Conservation (phyloP, 208 protist genomes). For the Trypanosoma rangeli region DNA sequence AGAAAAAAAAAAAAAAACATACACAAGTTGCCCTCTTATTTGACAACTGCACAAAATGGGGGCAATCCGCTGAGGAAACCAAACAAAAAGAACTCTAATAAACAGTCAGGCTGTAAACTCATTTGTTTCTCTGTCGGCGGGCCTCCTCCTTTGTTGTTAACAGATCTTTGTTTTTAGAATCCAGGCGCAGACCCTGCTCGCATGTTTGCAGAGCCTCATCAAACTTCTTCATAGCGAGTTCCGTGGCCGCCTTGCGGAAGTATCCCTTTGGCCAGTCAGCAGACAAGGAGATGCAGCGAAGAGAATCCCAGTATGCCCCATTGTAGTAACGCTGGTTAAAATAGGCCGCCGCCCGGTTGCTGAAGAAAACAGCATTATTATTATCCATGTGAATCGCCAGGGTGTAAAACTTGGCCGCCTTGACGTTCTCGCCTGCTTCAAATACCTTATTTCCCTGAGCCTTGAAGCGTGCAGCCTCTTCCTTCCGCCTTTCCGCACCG, state of each 20-base stretch:
- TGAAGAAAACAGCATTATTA: constrained; percentile 90
- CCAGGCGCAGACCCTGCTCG: constrained; percentile 59
- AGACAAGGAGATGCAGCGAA: constrained; percentile 82
- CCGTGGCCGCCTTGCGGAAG: constrained; percentile 81
- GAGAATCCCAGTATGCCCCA: constrained; percentile 87
- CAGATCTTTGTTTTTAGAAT: constrained; percentile 70
- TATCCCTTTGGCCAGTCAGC: constrained; percentile 93
- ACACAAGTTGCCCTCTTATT: neutral
- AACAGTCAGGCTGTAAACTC: neutral
- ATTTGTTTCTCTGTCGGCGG: constrained; percentile 16
- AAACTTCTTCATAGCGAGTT: constrained; percentile 65
- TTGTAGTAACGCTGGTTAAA: constrained; percentile 85
- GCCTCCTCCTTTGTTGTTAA: constrained; percentile 62
- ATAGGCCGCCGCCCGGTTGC: constrained; percentile 92
- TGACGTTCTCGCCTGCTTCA: constrained; percentile 80
- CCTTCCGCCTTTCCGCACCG: constrained; percentile 41
- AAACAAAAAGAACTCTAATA: constrained; percentile 5
- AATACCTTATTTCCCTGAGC: constrained; percentile 91
- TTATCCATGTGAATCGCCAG: constrained; percentile 87
- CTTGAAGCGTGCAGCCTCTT: constrained; percentile 76
- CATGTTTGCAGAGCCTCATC: constrained; percentile 62
- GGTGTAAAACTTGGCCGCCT: constrained; percentile 92
- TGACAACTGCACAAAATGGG: neutral
- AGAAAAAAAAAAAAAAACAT: neutral
- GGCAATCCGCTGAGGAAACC: neutral